phyloP scores from a whole-genome alignment of 1,139 yeast species.

The Debaryomyces udenii region DNA sequence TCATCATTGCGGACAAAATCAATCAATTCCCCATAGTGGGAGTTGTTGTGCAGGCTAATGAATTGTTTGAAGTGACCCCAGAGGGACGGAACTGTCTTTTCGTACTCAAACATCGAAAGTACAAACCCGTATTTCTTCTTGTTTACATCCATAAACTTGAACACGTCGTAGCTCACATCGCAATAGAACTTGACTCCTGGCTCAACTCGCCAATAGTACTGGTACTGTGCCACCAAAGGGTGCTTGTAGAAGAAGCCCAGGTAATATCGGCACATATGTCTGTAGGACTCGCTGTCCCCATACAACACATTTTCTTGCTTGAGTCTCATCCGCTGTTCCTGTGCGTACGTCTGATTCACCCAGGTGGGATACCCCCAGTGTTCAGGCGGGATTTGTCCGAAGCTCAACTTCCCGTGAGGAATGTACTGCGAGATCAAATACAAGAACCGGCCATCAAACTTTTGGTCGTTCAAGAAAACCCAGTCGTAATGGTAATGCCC shows the following conservation, averaged over 20 bases:
- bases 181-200: constrained; percentile 35
- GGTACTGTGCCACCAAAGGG: constrained; percentile 31
- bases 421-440: constrained; percentile 23
- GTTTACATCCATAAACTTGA: constrained; percentile 25
- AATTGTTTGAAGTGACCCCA: constrained; percentile 30
- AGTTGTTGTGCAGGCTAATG: constrained; percentile 15
- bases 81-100: constrained; percentile 34
- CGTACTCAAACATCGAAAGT: constrained; percentile 35
- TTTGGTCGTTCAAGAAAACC: constrained; percentile 39
- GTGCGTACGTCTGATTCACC: constrained; percentile 28
- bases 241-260: constrained; percentile 40
- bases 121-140: constrained; percentile 31
- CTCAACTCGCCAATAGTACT: constrained; percentile 41
- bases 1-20: constrained; percentile 27
- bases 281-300: constrained; percentile 34
- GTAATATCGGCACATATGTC: constrained; percentile 43
- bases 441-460: constrained; percentile 31
- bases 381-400: constrained; percentile 31
- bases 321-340: constrained; percentile 15
- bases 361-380: constrained; percentile 40
- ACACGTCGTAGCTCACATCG: constrained; percentile 34
- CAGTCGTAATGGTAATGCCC: constrained; percentile 45
- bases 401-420: constrained; percentile 27
- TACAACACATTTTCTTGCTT: constrained; percentile 24
- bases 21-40: constrained; percentile 19